These are phyloP conservation scores for Biscogniauxia marginata DNA, from an alignment of 2,329 filamentous ascomycete genomes.

Conservation along the genomic window DNA sequence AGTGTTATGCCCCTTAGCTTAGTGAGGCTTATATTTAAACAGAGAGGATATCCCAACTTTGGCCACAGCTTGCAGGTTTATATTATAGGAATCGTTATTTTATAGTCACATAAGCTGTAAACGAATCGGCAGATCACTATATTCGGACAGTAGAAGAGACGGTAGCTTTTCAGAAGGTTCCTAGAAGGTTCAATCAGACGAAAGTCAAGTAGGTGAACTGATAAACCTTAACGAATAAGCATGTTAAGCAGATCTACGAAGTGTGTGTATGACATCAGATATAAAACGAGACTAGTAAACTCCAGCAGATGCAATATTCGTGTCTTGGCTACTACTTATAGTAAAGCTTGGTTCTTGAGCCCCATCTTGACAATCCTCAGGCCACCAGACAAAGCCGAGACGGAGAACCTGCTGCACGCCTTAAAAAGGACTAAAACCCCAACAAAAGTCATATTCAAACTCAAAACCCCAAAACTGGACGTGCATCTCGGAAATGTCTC, in stretches of 20 bases:
- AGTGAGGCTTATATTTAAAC: no score
- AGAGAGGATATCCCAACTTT: no score
- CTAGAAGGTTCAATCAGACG: neutral
- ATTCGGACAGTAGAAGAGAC: neutral
- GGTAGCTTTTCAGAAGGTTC: neutral
- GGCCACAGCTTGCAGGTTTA: neutral
- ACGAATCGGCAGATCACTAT: no score
- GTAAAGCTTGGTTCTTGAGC: slow-evolving; percentile 11
- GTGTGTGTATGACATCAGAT: neutral
- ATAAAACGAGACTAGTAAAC: neutral
- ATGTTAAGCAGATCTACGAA: neutral
- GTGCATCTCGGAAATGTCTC: neutral
- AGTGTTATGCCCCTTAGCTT: no score
- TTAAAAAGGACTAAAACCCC: neutral
- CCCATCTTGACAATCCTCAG: neutral
- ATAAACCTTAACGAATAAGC: neutral
- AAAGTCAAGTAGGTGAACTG: neutral
- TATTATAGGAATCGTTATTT: neutral
- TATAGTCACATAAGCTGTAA: neutral
- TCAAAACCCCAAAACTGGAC: neutral
- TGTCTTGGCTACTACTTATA: slow-evolving; percentile 27
- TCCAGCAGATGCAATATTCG: slow-evolving; percentile 22
- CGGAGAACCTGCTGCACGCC: neutral
- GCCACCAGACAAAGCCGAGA: neutral
- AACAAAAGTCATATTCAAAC: neutral